Conservation (phyloP, 164 flowering plant species). For the Tinospora cordifolia region DNA sequence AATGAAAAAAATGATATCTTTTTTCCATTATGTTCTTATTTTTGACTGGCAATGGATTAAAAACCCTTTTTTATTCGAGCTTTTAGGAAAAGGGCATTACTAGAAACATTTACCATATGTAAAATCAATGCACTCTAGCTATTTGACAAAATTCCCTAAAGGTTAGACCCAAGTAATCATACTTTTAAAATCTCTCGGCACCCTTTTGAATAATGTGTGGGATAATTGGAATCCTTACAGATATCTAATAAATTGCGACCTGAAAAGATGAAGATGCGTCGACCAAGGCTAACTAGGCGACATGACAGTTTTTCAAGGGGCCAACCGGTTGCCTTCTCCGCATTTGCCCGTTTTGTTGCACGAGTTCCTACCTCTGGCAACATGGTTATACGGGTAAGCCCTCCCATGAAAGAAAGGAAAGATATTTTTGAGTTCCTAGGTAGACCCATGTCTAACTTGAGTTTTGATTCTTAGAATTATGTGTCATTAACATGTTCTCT, state of each 20-base stretch:
- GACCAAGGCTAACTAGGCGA: constrained; percentile 28
- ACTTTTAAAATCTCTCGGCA: neutral
- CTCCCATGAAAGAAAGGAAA: constrained; percentile 6
- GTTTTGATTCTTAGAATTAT: neutral
- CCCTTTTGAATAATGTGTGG: neutral
- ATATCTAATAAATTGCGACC: no score
- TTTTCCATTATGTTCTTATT: neutral
- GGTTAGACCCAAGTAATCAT: neutral
- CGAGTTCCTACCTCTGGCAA: constrained; percentile 18
- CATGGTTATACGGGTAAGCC: constrained; percentile 21
- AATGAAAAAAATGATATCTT: neutral
- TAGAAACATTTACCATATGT: neutral
- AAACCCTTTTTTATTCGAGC: neutral
- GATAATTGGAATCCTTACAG: neutral
- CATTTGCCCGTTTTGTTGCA: constrained; percentile 48
- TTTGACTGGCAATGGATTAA: neutral
- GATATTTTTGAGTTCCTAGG: constrained; percentile 25
- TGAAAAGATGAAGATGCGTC: constrained; percentile 29
- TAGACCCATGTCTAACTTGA: constrained; percentile 8
- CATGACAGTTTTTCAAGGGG: constrained; percentile 14
- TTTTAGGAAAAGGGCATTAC: neutral
- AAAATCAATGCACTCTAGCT: neutral
- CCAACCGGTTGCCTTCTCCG: constrained; percentile 44
- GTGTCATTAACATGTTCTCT: neutral
- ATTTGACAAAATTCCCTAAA: neutral